These are phyloP conservation scores for Lachnellula arida DNA, from an alignment of 2,329 filamentous ascomycete species.

Conservation along the genomic window DNA sequence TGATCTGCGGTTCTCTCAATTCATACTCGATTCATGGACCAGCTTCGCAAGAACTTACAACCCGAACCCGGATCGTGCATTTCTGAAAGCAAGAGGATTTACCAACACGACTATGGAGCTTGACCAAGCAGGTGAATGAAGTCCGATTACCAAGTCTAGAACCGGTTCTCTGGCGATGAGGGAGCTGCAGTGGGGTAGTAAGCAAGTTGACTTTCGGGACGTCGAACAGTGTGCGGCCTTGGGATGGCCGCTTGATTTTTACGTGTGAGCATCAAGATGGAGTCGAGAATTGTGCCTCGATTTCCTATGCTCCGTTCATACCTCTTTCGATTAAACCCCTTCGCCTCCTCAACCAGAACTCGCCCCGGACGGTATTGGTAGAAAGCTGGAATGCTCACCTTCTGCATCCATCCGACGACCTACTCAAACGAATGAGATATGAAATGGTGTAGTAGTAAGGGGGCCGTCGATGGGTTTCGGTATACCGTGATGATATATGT, in stretches of 20 bases:
- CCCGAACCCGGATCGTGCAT: constrained; percentile 19
- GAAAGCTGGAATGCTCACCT: not conserved
- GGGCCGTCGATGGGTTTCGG: too few species aligned
- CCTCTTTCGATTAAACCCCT: not conserved
- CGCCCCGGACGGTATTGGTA: not conserved
- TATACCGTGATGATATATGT: not conserved
- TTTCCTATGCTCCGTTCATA: not conserved
- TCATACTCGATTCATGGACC: constrained; percentile 26
- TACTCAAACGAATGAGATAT: too few species aligned
- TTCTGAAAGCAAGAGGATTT: constrained; percentile 24
- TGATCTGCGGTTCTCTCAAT: constrained; percentile 27
- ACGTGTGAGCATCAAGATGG: not conserved
- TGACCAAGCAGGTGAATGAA: constrained; percentile 21
- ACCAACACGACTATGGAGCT: constrained; percentile 19
- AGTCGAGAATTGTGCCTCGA: not conserved
- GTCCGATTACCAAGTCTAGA: constrained; percentile 4
- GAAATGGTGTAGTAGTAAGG: too few species aligned
- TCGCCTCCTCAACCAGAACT: not conserved
- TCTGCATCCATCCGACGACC: too few species aligned
- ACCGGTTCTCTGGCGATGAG: constrained; percentile 10
- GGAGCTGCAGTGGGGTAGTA: constrained; percentile 20
- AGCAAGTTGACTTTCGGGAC: constrained; percentile 16
- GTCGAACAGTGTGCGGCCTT: constrained; percentile 19
- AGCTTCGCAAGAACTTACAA: constrained; percentile 26
- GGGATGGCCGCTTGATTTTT: constrained; percentile 20